Conservation (phyloP, 257 asterid genomes). For the Solanum pinnatisectum region DNA sequence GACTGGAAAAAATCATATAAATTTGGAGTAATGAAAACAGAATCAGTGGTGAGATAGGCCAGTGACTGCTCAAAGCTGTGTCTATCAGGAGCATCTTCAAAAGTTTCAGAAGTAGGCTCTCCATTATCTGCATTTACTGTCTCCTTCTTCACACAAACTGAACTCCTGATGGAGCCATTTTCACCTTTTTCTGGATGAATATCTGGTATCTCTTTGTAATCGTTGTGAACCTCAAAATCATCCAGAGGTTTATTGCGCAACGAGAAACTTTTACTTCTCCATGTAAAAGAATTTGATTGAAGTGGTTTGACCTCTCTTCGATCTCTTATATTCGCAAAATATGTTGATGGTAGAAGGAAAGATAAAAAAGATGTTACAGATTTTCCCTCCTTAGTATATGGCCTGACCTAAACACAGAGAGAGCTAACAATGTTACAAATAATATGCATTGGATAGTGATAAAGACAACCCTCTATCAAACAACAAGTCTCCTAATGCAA, state of each 20-base stretch:
- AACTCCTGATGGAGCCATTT: slow-evolving; percentile 6
- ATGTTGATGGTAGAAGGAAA: slow-evolving; percentile 47
- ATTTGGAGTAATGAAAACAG: slow-evolving; percentile 57
- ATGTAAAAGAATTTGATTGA: slow-evolving; percentile 45
- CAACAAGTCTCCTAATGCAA: neutral
- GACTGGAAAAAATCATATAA: slow-evolving; percentile 70
- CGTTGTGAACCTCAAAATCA: slow-evolving; percentile 19
- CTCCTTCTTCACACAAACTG: slow-evolving; percentile 2
- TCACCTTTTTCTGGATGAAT: slow-evolving; percentile 9
- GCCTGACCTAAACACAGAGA: slow-evolving; percentile 51
- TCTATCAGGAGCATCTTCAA: slow-evolving; percentile 55
- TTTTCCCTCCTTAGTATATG: slow-evolving; percentile 44
- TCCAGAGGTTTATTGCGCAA: slow-evolving; percentile 61
- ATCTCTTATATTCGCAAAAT: slow-evolving; percentile 39
- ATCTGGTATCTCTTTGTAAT: slow-evolving; percentile 8
- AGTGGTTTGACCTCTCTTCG: slow-evolving; percentile 28
- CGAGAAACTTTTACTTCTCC: slow-evolving; percentile 69
- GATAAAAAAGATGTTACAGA: slow-evolving; percentile 48
- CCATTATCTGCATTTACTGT: slow-evolving; percentile 11
- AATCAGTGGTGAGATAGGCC: slow-evolving; percentile 55
- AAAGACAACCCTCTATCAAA: neutral
- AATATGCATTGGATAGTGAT: neutral
- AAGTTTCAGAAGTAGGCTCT: slow-evolving; percentile 49
- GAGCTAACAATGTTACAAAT: slow-evolving; percentile 24
- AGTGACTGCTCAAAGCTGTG: slow-evolving; percentile 34